Evolutionary conservation across 108 stramenopile genomes (phyloP).

Genomic region (Epithemia pelagica): DNA sequence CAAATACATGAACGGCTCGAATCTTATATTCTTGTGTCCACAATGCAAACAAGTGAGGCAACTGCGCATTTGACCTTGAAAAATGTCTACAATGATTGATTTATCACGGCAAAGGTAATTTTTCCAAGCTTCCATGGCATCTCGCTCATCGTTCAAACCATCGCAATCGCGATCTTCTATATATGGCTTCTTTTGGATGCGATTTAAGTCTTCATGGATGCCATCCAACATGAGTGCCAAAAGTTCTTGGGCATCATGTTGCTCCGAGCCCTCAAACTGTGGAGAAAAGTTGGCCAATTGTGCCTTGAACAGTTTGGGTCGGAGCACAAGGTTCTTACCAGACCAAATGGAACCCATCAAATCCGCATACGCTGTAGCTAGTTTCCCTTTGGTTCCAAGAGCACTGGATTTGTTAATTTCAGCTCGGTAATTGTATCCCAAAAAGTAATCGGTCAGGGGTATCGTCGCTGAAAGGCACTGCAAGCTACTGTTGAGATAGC

Average conservation of each 20-base stretch:
- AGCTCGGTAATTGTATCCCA: conserved; percentile 63
- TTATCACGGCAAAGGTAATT: conserved; percentile 80
- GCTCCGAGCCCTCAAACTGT: conserved; percentile 82
- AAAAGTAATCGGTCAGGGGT: conserved; percentile 87
- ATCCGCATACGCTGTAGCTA: conserved; percentile 78
- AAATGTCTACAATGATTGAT: conserved; percentile 87
- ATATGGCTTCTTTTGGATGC: conserved; percentile 79
- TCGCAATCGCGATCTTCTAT: conserved; percentile 83
- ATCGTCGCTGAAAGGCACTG: conserved; percentile 87
- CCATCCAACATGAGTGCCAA: conserved; percentile 83
- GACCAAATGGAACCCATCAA: conserved; percentile 85
- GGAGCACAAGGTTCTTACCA: conserved; percentile 28
- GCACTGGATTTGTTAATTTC: conserved; percentile 89
- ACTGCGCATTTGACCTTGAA: conserved; percentile 93
- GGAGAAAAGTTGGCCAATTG: conserved; percentile 70
- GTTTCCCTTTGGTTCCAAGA: conserved; percentile 70
- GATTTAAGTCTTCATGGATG: conserved; percentile 92
- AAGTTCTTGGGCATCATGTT: conserved; percentile 94
- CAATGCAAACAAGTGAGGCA: conserved; percentile 71
- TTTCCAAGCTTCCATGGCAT: conserved; percentile 82
- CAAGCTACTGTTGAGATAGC: conserved; percentile 89
- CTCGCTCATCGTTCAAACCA: conserved; percentile 64
- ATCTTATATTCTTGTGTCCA: conserved; percentile 66
- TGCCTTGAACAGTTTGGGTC: conserved; percentile 57
- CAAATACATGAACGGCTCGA: conserved; percentile 95